Percentiles rank a stretch among this genome's conserved stretches.
These are phyloP conservation scores for Grammothele lineata DNA, from an alignment of 768 basidiomycete genomes.

Conservation along the genomic window DNA sequence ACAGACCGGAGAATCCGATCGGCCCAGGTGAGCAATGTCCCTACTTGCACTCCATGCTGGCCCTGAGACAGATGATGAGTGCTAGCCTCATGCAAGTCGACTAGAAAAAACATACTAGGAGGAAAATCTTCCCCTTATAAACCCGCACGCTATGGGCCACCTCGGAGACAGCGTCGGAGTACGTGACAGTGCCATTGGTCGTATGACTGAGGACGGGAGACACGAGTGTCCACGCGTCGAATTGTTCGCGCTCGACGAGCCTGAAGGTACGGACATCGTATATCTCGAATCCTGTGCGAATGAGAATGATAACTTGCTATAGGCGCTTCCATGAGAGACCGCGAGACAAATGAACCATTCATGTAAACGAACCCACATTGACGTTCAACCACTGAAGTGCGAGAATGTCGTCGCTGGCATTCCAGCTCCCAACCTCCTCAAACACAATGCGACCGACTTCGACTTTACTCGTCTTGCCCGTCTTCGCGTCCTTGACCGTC, in stretches of 20 bases:
- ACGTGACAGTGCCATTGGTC: conserved; percentile 41
- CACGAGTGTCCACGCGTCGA: conserved; percentile 52
- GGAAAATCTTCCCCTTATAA: conserved; percentile 89
- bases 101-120: conserved; percentile 58
- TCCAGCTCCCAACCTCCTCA: conserved; percentile 57
- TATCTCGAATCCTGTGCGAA: conserved; percentile 54
- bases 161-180: conserved; percentile 46
- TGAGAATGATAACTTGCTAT: conserved; percentile 70
- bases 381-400: conserved; percentile 86
- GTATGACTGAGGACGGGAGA: conserved; percentile 50
- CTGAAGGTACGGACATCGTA: conserved; percentile 57
- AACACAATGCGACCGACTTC: conserved; percentile 66
- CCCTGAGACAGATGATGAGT: conserved; percentile 38
- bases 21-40: conserved; percentile 90
- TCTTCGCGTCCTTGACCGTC: conserved; percentile 45
- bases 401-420: conserved; percentile 56
- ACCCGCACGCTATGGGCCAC: conserved; percentile 68
- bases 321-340: not conserved
- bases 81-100: not conserved
- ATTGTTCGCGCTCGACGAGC: conserved; percentile 57
- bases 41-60: conserved; percentile 65
- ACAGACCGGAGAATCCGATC: conserved; percentile 85
- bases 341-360: too few species aligned
- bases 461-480: conserved; percentile 53
- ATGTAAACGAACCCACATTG: conserved; percentile 60